Conservation (phyloP, 2,329 filamentous ascomycete genomes). For the Aspergillus sp. region DNA sequence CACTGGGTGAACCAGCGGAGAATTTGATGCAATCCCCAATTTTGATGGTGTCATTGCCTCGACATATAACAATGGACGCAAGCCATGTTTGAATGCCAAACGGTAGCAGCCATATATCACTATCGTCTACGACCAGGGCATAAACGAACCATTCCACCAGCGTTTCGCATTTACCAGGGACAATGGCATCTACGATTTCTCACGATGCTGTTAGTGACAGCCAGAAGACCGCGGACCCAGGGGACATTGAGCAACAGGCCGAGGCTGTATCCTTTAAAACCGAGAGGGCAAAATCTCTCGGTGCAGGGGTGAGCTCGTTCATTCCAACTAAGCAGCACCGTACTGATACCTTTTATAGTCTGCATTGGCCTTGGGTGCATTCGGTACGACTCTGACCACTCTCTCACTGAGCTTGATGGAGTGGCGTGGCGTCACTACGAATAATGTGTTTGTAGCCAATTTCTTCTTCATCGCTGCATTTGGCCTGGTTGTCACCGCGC, state of each 20-base stretch:
- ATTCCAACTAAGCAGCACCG: not conserved
- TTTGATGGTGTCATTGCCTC: not conserved
- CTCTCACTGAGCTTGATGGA: constrained; percentile 56
- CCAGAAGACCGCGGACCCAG: constrained; percentile 3
- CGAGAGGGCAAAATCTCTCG: constrained; percentile 14
- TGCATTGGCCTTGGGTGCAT: constrained; percentile 52
- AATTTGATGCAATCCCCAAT: not conserved
- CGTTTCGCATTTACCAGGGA: not conserved
- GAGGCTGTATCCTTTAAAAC: not conserved
- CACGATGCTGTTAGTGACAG: constrained; percentile 6
- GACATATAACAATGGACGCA: not conserved
- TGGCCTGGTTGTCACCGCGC: constrained; percentile 53
- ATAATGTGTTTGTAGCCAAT: constrained; percentile 54
- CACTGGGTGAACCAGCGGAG: not conserved
- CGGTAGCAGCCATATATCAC: too few species aligned
- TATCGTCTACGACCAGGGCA: not conserved
- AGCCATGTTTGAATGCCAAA: not conserved
- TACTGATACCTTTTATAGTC: constrained; percentile 30
- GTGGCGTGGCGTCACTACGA: constrained; percentile 50
- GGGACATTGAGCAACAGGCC: constrained; percentile 18
- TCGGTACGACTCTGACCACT: constrained; percentile 55
- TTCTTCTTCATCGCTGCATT: constrained; percentile 54
- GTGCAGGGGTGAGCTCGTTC: constrained; percentile 18
- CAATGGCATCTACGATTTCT: not conserved
- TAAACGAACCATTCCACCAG: not conserved